Conservation (phyloP, 78 protist species). For the Salpingoeca rosetta region DNA sequence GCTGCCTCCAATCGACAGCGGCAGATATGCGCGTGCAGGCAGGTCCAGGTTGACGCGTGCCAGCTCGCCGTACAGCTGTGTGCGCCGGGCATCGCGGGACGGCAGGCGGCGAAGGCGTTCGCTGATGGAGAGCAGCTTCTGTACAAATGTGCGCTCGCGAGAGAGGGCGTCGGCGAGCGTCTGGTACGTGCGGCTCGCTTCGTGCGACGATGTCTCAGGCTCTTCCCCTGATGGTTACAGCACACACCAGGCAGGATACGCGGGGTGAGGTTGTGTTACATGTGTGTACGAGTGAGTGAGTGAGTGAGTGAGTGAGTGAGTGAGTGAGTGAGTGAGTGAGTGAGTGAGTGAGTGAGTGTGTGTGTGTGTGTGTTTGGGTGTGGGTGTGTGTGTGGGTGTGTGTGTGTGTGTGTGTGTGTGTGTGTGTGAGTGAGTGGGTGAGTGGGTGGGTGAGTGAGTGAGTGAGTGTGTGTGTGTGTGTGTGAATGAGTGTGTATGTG, state of each 20-base stretch:
- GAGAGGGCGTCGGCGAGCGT: neutral
- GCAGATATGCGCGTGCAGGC: slow-evolving; percentile 19
- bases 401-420: slow-evolving; percentile 1
- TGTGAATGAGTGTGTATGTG: too few species aligned
- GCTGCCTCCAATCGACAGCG: neutral
- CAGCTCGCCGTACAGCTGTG: slow-evolving; percentile 3
- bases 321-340: neutral
- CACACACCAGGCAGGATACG: too few species aligned
- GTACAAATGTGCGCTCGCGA: neutral
- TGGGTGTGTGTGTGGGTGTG: too few species aligned
- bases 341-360: neutral
- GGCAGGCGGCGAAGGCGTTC: neutral
- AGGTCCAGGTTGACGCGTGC: neutral
- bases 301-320: neutral
- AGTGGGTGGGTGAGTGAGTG: too few species aligned
- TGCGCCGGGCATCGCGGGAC: neutral
- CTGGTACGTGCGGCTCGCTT: neutral
- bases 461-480: neutral
- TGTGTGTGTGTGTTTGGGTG: too few species aligned
- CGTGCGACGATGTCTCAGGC: neutral
- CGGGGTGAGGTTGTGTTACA: neutral
- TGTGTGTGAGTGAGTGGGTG: too few species aligned
- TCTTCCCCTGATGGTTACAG: slow-evolving; percentile 3
- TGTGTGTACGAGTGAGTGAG: neutral
- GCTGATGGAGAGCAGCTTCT: neutral